phyloP scores from a whole-genome alignment of 2,329 filamentous ascomycete genomes.

The Colletotrichum camelliae region DNA sequence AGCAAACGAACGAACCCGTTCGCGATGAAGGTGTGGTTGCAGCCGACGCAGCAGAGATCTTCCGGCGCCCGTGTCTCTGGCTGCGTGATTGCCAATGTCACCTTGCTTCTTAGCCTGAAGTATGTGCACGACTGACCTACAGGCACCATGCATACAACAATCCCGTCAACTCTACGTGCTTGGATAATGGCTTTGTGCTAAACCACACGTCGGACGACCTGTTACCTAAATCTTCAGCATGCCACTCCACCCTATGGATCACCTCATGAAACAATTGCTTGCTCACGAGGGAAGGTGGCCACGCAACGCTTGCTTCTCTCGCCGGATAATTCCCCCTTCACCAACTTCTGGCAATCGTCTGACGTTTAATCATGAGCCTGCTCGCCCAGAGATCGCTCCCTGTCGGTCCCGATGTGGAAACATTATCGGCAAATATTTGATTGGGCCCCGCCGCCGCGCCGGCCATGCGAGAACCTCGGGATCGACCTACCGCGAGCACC shows the following conservation, averaged over 20 bases:
- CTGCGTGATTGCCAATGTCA: constrained; percentile 3
- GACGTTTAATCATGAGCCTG: neutral
- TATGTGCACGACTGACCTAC: neutral
- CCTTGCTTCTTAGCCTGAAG: constrained; percentile 6
- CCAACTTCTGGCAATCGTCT: neutral
- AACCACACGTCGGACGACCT: neutral
- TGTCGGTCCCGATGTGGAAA: neutral
- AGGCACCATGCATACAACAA: neutral
- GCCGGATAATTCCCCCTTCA: neutral
- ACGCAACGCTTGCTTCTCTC: neutral
- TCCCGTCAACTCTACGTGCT: neutral
- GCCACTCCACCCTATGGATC: neutral
- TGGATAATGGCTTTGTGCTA: neutral
- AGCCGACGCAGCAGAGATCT: constrained; percentile 4
- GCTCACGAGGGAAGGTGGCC: neutral
- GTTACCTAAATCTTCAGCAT: neutral
- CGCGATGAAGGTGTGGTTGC: neutral
- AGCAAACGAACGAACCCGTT: neutral
- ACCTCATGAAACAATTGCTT: neutral
- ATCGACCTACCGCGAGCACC: neutral
- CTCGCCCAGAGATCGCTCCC: neutral
- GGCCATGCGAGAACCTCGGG: neutral
- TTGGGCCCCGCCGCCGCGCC: neutral
- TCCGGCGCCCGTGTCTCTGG: constrained; percentile 1
- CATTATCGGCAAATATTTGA: constrained; percentile 8